Evolutionary conservation across 352 stramenopile genomes (phyloP), one percentile per base, ranked within the genome.

Genomic region (Elongisporangium undulatum): DNA sequence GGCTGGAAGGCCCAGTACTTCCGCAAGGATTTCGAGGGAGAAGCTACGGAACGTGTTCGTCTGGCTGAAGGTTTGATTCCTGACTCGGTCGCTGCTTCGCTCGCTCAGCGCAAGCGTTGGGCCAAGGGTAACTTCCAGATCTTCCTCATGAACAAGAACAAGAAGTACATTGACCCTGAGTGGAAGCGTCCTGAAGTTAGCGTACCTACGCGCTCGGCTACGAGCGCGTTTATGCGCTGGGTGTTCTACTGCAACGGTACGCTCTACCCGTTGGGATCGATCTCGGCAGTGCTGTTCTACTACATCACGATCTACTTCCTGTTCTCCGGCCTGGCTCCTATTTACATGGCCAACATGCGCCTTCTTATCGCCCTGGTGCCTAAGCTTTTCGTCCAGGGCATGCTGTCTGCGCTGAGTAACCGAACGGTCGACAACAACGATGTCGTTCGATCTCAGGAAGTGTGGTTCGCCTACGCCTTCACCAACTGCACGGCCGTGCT

Each of bases 91-190:
- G 78, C 85, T 15, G 71, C 63, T 10, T 88, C 85, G 24, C 62
- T 94, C 15, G 85, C 82, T 12, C 85, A 94, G 67, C 85, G 85
- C 57, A 84, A 86, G 59, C 85, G 85, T 56, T 94, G 85, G 85
- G 82, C 85, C 9, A 94, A 92, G 73, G 85, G 85, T 55, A 88
- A 91, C 69, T 94, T 94, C 70, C 85, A 94, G 71, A 94, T 79
- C 39, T 73, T 79, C 20, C 53, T 94, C 24, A 91, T 91, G 81
- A 86, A 89, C 65, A 94, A 94, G 77, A 76, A 77, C 34, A 90
- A 85, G 38, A 81, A 89, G 67, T 78, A 86, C 68, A 71, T 92
- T 38, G 85, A 94, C 59, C 81, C 81, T 0, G 85, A 94, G 58
- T 94, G 85, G 85, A 90, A 92, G 76, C 66, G 72, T 49, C 85